A percentile compares a stretch with the other conserved stretches of the same genome.
These are phyloP conservation scores for Chlorella sp. DNA, from an alignment of 139 green algal species.

Conservation along the genomic window DNA sequence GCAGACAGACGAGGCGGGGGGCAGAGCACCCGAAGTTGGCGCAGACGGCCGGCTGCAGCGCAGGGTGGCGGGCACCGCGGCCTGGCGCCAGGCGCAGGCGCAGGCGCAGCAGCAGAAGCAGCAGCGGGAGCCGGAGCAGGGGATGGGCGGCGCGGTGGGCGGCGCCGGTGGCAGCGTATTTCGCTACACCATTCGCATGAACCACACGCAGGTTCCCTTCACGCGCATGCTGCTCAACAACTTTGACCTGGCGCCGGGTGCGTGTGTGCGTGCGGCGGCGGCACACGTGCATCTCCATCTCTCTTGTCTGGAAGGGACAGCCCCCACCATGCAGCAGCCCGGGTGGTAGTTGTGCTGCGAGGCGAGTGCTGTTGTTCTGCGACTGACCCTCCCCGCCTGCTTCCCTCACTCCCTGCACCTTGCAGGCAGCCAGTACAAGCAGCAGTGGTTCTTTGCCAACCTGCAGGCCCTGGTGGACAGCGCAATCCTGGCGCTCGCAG, in stretches of 20 bases:
- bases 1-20: too few relatives aligned
- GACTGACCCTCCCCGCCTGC: conserved; percentile 11
- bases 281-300: not conserved
- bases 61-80: too few relatives aligned
- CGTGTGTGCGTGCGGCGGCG: not conserved
- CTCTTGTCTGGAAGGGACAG: too few relatives aligned
- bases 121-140: not conserved
- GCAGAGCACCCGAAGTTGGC: too few relatives aligned
- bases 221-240: conserved; percentile 60
- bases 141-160: too few relatives aligned
- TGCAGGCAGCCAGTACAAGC: conserved; percentile 53
- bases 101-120: not conserved
- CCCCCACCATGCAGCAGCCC: too few relatives aligned
- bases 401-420: conserved; percentile 48
- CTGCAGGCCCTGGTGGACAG: conserved; percentile 63
- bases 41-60: too few relatives aligned
- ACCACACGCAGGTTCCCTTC: conserved; percentile 72
- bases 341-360: not conserved
- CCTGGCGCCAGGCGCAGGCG: not conserved
- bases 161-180: too few relatives aligned
- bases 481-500: conserved; percentile 44
- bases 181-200: conserved; percentile 61
- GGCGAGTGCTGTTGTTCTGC: not conserved
- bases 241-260: conserved; percentile 59
- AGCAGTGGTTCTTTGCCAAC: conserved; percentile 84